phyloP scores from a whole-genome alignment of 2,329 filamentous ascomycete species.

The Diaporthe helianthi region DNA sequence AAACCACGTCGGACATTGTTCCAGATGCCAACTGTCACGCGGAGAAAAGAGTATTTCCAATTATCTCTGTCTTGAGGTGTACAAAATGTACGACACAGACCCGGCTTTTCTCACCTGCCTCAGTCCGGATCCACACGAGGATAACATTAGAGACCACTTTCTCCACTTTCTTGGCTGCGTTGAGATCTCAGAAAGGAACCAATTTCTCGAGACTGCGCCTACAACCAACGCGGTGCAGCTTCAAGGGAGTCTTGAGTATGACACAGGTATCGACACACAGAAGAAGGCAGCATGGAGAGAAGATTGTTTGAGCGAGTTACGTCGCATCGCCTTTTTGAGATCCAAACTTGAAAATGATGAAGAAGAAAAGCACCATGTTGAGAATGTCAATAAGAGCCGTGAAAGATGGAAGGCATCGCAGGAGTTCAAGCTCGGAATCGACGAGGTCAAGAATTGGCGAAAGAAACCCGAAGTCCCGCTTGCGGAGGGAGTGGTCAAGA shows the following conservation, averaged over 20 bases:
- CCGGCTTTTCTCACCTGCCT: background rate
- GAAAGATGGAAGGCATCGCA: background rate
- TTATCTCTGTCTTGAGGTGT: no score
- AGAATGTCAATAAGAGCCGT: background rate
- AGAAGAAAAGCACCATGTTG: background rate
- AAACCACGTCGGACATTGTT: background rate
- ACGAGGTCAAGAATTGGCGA: background rate
- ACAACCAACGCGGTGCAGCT: no score
- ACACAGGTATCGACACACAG: no score
- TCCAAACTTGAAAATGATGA: background rate
- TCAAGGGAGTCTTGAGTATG: no score
- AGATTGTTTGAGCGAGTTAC: background rate
- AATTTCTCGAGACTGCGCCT: background rate
- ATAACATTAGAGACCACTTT: background rate
- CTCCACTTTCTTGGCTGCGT: background rate
- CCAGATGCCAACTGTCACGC: background rate
- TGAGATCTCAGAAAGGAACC: background rate
- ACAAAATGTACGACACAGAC: background rate
- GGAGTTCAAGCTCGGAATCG: background rate
- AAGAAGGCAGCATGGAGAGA: background rate
- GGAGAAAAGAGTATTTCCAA: background rate
- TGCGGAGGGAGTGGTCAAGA: accelerated
- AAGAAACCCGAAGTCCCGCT: background rate
- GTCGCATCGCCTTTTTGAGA: background rate
- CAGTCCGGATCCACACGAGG: background rate